Evolutionary conservation across 306 rosid genomes (phyloP), one percentile per base, ranked within the genome.

Genomic region (Quercus cerris): DNA sequence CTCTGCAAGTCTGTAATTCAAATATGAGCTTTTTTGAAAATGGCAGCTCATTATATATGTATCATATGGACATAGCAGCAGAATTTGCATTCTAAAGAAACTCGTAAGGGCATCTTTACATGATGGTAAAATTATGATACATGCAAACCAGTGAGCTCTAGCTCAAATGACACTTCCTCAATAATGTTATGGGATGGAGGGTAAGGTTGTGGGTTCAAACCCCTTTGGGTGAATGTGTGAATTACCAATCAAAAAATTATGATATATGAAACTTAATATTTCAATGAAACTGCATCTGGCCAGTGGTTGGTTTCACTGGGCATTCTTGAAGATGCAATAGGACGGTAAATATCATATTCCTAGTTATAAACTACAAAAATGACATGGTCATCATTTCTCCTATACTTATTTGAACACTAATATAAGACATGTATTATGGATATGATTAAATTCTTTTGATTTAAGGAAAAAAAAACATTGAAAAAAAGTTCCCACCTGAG

Each of bases 1-100:
- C 94, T 82, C 75, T 85, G 84, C 92, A 93, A 82, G 84, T 90
- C 99, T 93, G 88, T 82, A 84, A 72, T 64, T 57, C 35, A 22
- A 71, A 71, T 54, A 41, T 41, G 44, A 41, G 46, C 46, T 8
- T 8, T 41, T 85, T 78, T 31, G 41, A 17, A 30, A 8, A 44
- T 25, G 27, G 75, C 38, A 66, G 75, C 85, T 69, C 35, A 75
- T 70, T 27, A 58, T 74, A 58, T 74, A 30, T 79, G 35, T 80
- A 59, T 18, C 5, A 62, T 1, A 79, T 27, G 49, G 25, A 66
- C 52, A 49, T 30, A 57, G 71, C 55, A 61, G 30, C 61, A 75
- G 63, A n/a, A 6, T 28, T 28, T 73, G 49, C 6, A 28, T 70
- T 64, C 58, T 3, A 56, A 51, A 56, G 17, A 63, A 55, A 78